A percentile compares a stretch with the other conserved stretches of the same genome.
phyloP scores from a whole-genome alignment of 2,329 filamentous ascomycete species.

The Xylariales sp. region DNA sequence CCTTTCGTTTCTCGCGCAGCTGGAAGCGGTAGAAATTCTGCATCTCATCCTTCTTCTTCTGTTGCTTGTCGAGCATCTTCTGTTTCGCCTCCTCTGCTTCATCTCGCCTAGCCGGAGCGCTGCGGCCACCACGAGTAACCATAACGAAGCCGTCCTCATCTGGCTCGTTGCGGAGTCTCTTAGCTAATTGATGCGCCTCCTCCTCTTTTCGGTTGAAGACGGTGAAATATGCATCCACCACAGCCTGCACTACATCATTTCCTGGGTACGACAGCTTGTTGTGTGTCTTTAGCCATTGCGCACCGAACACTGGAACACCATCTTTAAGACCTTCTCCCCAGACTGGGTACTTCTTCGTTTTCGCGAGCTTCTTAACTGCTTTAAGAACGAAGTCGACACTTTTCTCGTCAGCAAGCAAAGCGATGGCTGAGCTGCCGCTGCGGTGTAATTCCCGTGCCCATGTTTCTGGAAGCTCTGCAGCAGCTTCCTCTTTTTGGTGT shows the following conservation, averaged over 20 bases:
- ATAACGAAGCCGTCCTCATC: slow-evolving; percentile 97
- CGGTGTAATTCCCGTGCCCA: slow-evolving; percentile 78
- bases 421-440: slow-evolving; percentile 83
- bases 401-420: slow-evolving; percentile 84
- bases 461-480: slow-evolving; percentile 72
- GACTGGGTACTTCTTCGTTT: slow-evolving; percentile 68
- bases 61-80: slow-evolving; percentile 72
- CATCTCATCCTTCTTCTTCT: slow-evolving; percentile 71
- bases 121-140: slow-evolving; percentile 81
- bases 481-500: slow-evolving; percentile 66
- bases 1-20: slow-evolving; percentile 81
- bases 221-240: slow-evolving; percentile 87
- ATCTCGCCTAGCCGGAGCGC: slow-evolving; percentile 78
- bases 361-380: slow-evolving; percentile 72
- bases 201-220: slow-evolving; percentile 79
- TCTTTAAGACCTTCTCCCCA: slow-evolving; percentile 76
- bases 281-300: slow-evolving; percentile 71
- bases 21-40: slow-evolving; percentile 89
- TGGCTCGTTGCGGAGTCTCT: slow-evolving; percentile 77
- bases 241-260: slow-evolving; percentile 72
- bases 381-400: slow-evolving; percentile 82
- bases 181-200: slow-evolving; percentile 71
- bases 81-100: slow-evolving; percentile 72
- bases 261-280: slow-evolving; percentile 78
- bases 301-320: slow-evolving; percentile 68